Conservation (phyloP, 805 yeast genomes). For the Jamesozyma gamospora region DNA sequence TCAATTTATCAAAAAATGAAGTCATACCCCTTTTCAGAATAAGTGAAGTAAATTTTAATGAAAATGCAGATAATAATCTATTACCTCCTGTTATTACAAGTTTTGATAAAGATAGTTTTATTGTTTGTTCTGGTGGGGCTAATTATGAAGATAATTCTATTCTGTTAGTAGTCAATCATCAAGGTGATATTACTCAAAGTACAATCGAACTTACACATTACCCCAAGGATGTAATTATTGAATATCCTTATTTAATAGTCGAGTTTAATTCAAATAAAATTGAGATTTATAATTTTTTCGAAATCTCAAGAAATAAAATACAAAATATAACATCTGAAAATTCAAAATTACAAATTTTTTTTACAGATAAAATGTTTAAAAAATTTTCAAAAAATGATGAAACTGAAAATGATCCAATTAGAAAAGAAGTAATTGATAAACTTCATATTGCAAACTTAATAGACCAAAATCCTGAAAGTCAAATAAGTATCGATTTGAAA, state of each 20-base stretch:
- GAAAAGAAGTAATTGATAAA: slow-evolving; percentile 14
- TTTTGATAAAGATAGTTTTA: slow-evolving; percentile 13
- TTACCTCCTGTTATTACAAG: slow-evolving; percentile 16
- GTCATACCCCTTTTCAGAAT: slow-evolving; percentile 21
- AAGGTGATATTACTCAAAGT: slow-evolving; percentile 27
- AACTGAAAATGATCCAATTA: background rate
- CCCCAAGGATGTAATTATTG: slow-evolving; percentile 16
- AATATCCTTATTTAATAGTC: slow-evolving; percentile 20
- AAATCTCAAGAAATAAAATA: background rate
- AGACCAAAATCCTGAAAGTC: slow-evolving; percentile 9
- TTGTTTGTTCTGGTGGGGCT: slow-evolving; percentile 25
- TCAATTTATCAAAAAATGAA: slow-evolving; percentile 11
- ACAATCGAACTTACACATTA: slow-evolving; percentile 22
- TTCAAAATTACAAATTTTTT: slow-evolving; percentile 6
- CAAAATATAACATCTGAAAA: slow-evolving; percentile 3
- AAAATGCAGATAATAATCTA: slow-evolving; percentile 5
- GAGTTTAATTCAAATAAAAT: slow-evolving; percentile 9
- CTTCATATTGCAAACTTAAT: slow-evolving; percentile 17
- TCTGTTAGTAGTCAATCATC: slow-evolving; percentile 23
- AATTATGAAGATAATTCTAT: slow-evolving; percentile 19
- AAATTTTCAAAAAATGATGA: slow-evolving; percentile 6
- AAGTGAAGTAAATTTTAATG: slow-evolving; percentile 15
- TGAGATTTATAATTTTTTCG: slow-evolving; percentile 2
- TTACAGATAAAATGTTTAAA: slow-evolving; percentile 10
- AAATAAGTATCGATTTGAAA: slow-evolving; percentile 21